Evolutionary conservation across 1,139 yeast species (phyloP).

Genomic region (Taphrina flavorubra): DNA sequence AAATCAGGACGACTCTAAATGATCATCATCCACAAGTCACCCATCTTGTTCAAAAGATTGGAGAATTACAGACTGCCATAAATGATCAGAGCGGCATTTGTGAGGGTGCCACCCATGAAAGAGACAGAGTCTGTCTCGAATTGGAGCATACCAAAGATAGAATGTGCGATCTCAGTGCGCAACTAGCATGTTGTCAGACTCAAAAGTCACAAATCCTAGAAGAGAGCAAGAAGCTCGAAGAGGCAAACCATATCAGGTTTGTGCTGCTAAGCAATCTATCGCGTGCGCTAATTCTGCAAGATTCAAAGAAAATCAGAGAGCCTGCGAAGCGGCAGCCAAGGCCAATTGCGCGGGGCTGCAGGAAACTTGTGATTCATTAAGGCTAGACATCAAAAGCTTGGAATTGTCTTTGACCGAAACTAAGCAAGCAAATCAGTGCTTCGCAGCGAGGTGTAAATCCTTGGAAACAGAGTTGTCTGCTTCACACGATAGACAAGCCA

Average conservation of each 20-base stretch:
- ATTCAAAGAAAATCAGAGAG: not conserved
- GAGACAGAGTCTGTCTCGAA: not conserved
- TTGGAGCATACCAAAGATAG: not conserved
- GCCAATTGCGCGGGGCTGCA: not conserved
- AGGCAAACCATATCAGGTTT: not conserved
- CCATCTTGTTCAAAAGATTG: not conserved
- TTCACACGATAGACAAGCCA: not conserved
- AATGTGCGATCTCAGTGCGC: not conserved
- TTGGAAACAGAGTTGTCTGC: not conserved
- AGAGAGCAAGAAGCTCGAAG: not conserved
- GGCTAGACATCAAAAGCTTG: not conserved
- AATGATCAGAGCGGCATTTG: not conserved
- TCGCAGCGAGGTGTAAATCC: not conserved
- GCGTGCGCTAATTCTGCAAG: constrained; percentile 1
- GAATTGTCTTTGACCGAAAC: not conserved
- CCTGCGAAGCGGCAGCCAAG: not conserved
- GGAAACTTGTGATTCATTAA: not conserved
- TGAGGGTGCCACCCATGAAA: not conserved
- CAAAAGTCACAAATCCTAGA: not conserved
- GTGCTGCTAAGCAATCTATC: not conserved
- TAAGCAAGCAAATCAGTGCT: not conserved
- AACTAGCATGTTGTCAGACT: not conserved
- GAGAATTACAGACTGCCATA: not conserved
- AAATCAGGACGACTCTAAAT: not conserved
- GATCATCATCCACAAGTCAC: not conserved